Evolutionary conservation across 768 basidiomycete genomes (phyloP).

Genomic region (Chalciporus chontae): DNA sequence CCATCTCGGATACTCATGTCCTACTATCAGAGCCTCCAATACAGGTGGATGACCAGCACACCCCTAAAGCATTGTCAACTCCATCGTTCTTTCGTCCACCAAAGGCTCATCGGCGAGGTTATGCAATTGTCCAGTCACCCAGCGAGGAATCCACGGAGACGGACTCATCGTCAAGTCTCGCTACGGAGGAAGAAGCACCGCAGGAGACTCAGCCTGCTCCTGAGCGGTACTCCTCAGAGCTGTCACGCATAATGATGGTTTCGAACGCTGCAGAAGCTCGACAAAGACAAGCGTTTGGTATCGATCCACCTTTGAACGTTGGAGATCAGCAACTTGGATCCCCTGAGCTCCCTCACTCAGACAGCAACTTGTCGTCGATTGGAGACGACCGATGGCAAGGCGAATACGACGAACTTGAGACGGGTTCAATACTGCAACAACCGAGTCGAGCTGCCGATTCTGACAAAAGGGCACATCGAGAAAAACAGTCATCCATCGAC

Average conservation of each 20-base stretch:
- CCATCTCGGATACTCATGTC: conserved; percentile 6
- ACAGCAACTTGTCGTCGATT: conserved; percentile 48
- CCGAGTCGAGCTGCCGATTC: conserved; percentile 1
- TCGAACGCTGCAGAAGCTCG: conserved; percentile 39
- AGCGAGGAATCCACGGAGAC: conserved; percentile 4
- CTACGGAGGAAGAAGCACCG: conserved; percentile 16
- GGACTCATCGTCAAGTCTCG: conserved; percentile 10
- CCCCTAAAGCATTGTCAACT: conserved; percentile 12
- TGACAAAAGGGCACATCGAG: background rate
- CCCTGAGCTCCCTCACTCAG: conserved; percentile 31
- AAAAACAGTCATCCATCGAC: conserved; percentile 5
- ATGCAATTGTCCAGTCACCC: background rate
- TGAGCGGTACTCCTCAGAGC: conserved; percentile 26
- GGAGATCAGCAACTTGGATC: conserved; percentile 1
- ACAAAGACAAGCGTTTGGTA: conserved; percentile 50
- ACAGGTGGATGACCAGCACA: conserved; percentile 17
- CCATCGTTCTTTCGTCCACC: conserved; percentile 6
- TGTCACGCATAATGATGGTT: conserved; percentile 24
- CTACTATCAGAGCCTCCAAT: conserved; percentile 2
- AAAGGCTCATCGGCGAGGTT: background rate
- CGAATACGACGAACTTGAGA: conserved; percentile 27
- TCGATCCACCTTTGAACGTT: conserved; percentile 37
- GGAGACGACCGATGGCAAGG: conserved; percentile 40
- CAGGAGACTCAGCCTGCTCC: background rate
- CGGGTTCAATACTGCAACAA: conserved; percentile 29